Conservation (phyloP, 108 stramenopile genomes). For the Bacterosira constricta region DNA sequence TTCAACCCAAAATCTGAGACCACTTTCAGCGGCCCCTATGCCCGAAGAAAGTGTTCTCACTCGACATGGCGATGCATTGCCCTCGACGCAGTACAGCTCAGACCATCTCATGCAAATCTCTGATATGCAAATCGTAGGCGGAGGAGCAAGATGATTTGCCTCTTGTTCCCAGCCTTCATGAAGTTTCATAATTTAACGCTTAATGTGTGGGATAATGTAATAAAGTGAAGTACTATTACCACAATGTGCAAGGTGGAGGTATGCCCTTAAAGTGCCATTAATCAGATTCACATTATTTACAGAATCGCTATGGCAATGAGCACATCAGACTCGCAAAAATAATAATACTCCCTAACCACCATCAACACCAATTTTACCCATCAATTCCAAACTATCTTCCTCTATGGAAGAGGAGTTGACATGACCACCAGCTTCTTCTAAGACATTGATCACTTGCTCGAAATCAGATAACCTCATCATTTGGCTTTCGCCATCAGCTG, state of each 20-base stretch:
- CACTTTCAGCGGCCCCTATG: conserved; percentile 88
- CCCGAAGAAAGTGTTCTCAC: conserved; percentile 79
- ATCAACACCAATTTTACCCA: conserved; percentile 30
- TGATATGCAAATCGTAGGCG: conserved; percentile 88
- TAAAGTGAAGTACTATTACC: neutral
- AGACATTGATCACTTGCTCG: conserved; percentile 24
- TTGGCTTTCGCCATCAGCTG: conserved; percentile 14
- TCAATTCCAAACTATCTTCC: neutral
- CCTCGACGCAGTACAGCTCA: conserved; percentile 92
- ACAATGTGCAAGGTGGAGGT: neutral
- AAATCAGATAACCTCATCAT: conserved; percentile 48
- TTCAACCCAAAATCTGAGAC: conserved; percentile 81
- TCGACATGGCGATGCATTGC: conserved; percentile 88
- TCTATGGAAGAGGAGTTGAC: neutral
- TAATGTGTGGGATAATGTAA: neutral
- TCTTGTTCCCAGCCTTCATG: neutral
- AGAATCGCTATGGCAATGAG: too few relatives aligned
- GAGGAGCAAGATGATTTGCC: conserved; percentile 21
- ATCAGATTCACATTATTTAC: too few relatives aligned
- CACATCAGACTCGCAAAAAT: too few relatives aligned
- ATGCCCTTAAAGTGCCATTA: too few relatives aligned
- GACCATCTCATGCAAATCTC: conserved; percentile 97
- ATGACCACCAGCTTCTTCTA: conserved; percentile 30
- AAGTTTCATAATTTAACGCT: neutral
- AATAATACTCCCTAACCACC: conserved; percentile 27